Evolutionary conservation across 2,329 filamentous ascomycete genomes (phyloP).

Genomic region (Cladophialophora yegresii): DNA sequence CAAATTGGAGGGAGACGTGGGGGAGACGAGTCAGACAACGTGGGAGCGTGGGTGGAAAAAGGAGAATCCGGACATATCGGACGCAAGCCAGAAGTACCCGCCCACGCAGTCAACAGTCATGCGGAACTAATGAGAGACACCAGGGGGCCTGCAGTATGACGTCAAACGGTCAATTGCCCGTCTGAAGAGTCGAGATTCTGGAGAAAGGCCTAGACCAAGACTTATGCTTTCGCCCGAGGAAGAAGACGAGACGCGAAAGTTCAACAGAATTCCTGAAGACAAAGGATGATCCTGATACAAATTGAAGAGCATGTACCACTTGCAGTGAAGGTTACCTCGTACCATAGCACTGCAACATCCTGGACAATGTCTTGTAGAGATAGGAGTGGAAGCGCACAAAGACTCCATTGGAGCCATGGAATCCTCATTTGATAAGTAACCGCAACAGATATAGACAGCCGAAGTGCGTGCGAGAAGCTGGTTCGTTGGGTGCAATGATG

Average conservation of each 20-base stretch:
- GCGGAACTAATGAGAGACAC: background rate
- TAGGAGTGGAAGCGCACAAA: background rate
- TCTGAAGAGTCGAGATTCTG: background rate
- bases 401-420: background rate
- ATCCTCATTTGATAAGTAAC: no score
- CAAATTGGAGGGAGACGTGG: background rate
- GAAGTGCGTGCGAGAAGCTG: background rate
- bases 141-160: background rate
- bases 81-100: conserved; percentile 3
- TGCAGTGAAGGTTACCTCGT: background rate
- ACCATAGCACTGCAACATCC: background rate
- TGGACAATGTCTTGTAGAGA: background rate
- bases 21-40: conserved; percentile 2
- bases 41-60: conserved; percentile 15
- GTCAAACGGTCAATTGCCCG: background rate
- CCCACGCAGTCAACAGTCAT: conserved; percentile 11
- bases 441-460: background rate
- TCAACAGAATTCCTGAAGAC: background rate
- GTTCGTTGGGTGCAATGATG: no score
- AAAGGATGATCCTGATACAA: background rate
- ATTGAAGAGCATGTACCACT: background rate
- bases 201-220: background rate
- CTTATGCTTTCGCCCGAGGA: background rate
- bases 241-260: background rate
- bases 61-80: conserved; percentile 10